A percentile compares a stretch with the other conserved stretches of the same genome.
These are phyloP conservation scores for Penicillium ucsense DNA, from an alignment of 495 filamentous ascomycete genomes.

Conservation along the genomic window DNA sequence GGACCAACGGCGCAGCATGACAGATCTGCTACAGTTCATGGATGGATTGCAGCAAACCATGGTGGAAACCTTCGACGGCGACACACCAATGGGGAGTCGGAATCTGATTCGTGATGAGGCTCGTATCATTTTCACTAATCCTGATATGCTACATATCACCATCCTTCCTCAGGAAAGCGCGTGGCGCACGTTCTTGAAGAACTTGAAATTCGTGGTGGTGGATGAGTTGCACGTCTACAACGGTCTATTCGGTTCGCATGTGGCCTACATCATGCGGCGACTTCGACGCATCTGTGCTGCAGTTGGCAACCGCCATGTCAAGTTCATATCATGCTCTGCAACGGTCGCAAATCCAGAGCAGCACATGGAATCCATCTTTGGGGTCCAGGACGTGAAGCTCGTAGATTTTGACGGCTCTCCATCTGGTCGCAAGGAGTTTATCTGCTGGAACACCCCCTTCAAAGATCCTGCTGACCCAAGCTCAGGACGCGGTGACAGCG, in stretches of 20 bases:
- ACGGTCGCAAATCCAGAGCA: conserved; percentile 90
- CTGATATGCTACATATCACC: conserved; percentile 94
- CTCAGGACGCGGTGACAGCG: conserved; percentile 73
- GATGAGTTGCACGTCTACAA: conserved; percentile 95
- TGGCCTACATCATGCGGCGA: conserved; percentile 89
- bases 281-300: conserved; percentile 84
- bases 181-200: conserved; percentile 83
- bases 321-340: conserved; percentile 94
- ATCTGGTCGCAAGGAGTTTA: conserved; percentile 85
- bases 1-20: conserved; percentile 83
- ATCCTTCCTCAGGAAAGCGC: conserved; percentile 85
- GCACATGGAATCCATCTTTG: conserved; percentile 91
- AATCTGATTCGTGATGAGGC: conserved; percentile 79
- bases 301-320: conserved; percentile 77
- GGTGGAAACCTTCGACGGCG: conserved; percentile 93
- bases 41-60: conserved; percentile 60
- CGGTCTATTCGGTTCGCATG: conserved; percentile 85
- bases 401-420: conserved; percentile 91
- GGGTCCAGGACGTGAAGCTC: conserved; percentile 66
- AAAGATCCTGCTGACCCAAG: conserved; percentile 82
- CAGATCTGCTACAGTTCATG: conserved; percentile 75
- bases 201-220: conserved; percentile 82
- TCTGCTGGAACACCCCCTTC: conserved; percentile 97
- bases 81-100: conserved; percentile 74
- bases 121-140: conserved; percentile 94